Conservation (phyloP, 139 green algal genomes). For the Eudorina sp. region DNA sequence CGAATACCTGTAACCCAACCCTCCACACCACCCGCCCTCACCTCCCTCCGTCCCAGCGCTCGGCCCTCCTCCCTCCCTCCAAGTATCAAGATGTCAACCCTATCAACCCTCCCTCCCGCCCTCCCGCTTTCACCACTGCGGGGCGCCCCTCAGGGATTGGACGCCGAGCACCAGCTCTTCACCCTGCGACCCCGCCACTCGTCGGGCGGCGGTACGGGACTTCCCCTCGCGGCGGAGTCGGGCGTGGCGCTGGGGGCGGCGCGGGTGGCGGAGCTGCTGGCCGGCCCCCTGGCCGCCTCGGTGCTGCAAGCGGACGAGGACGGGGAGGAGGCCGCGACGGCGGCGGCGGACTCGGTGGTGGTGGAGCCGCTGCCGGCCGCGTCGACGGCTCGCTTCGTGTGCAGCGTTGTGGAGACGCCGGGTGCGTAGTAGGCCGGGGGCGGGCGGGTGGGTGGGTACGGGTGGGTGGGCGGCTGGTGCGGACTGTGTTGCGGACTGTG, state of each 20-base stretch:
- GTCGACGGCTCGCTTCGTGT: slow-evolving; percentile 15
- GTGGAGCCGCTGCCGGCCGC: slow-evolving; percentile 6
- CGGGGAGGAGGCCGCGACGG: background rate
- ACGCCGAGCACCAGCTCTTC: slow-evolving; percentile 4
- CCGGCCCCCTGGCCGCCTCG: background rate
- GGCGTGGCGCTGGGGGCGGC: background rate
- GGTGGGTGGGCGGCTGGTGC: background rate
- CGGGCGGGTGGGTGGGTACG: background rate
- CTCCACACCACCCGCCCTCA: too few species aligned
- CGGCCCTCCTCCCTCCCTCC: too few species aligned
- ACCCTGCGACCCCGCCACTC: background rate
- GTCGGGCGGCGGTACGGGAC: too few species aligned
- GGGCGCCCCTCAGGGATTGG: slow-evolving; percentile 3
- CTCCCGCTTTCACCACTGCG: too few species aligned
- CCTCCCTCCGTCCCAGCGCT: too few species aligned
- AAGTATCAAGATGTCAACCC: too few species aligned
- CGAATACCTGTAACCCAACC: too few species aligned
- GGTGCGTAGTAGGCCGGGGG: too few species aligned
- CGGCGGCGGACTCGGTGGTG: background rate
- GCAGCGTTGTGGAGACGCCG: slow-evolving; percentile 45
- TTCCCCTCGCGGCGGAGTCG: background rate
- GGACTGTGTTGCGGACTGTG: too few species aligned
- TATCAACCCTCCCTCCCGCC: too few species aligned
- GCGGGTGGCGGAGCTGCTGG: background rate
- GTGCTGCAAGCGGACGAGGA: background rate